Conservation (phyloP, 768 basidiomycete species). For the Pholiota molesta region DNA sequence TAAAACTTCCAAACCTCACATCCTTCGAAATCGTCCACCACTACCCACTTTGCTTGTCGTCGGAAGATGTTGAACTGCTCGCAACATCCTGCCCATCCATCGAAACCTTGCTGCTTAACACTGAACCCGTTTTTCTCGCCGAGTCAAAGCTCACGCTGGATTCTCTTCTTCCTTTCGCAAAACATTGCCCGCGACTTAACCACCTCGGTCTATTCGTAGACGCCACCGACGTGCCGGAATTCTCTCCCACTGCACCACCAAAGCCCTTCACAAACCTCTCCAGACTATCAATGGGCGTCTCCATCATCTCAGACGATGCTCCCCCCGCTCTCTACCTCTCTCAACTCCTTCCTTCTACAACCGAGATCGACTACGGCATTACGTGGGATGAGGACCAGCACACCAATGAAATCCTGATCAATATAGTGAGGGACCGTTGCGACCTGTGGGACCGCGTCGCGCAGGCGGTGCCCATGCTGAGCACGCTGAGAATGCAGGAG, state of each 20-base stretch:
- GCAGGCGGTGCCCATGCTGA: slow-evolving; percentile 45
- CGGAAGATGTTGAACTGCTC: slow-evolving; percentile 47
- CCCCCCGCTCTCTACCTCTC: slow-evolving; percentile 56
- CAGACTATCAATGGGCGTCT: slow-evolving; percentile 53
- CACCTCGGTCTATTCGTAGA: slow-evolving; percentile 47
- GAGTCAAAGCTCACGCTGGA: slow-evolving; percentile 37
- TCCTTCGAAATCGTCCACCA: slow-evolving; percentile 42
- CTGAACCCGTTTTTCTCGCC: slow-evolving; percentile 40
- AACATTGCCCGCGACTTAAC: slow-evolving; percentile 40
- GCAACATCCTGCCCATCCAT: slow-evolving; percentile 48
- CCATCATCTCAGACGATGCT: slow-evolving; percentile 43
- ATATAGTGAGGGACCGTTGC: slow-evolving; percentile 24
- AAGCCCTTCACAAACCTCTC: slow-evolving; percentile 34
- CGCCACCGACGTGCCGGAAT: slow-evolving; percentile 29
- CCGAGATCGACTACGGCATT: slow-evolving; percentile 46
- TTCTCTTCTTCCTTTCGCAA: slow-evolving; percentile 43
- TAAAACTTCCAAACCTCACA: slow-evolving; percentile 34
- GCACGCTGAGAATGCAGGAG: slow-evolving; percentile 47
- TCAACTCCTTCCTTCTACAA: slow-evolving; percentile 48
- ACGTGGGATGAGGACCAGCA: slow-evolving; percentile 43
- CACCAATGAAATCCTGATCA: background rate
- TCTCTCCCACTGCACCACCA: slow-evolving; percentile 11
- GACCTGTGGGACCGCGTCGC: slow-evolving; percentile 46
- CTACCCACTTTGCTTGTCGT: slow-evolving; percentile 39
- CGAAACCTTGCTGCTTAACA: slow-evolving; percentile 47